Conservation (phyloP, 176 grass and related monocot genomes). For the maize (Zea mays) region DNA sequence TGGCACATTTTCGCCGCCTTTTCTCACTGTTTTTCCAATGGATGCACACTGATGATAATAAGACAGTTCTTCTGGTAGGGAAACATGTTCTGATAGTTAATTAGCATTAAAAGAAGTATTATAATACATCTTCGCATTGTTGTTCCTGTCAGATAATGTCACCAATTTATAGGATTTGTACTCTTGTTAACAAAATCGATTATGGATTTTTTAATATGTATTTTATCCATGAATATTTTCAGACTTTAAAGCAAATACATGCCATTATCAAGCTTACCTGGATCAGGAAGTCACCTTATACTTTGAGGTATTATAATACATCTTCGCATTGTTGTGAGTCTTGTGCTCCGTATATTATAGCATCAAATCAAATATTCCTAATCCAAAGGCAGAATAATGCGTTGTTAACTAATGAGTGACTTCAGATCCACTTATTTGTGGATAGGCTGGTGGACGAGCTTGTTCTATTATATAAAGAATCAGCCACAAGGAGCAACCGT, state of each 20-base stretch:
- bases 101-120: not conserved
- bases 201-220: not conserved
- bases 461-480: conserved; percentile 79
- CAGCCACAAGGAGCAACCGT: conserved; percentile 58
- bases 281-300: conserved; percentile 80
- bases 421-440: not conserved
- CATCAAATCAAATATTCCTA: not conserved
- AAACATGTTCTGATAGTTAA: not conserved
- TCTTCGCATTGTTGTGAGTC: not conserved
- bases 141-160: conserved; percentile 10
- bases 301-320: conserved; percentile 61
- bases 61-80: conserved; percentile 71
- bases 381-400: not conserved
- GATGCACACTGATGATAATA: conserved; percentile 90
- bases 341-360: not conserved
- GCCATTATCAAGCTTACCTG: conserved; percentile 75
- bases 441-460: conserved; percentile 83
- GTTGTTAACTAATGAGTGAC: not conserved
- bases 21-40: conserved; percentile 90
- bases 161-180: not conserved
- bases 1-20: conserved; percentile 84
- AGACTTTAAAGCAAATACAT: conserved; percentile 70
- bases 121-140: not conserved
- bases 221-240: conserved; percentile 17
- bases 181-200: not conserved